These are phyloP conservation scores for Aspergillus uvarum DNA, from an alignment of 2,329 filamentous ascomycete genomes.

Conservation along the genomic window DNA sequence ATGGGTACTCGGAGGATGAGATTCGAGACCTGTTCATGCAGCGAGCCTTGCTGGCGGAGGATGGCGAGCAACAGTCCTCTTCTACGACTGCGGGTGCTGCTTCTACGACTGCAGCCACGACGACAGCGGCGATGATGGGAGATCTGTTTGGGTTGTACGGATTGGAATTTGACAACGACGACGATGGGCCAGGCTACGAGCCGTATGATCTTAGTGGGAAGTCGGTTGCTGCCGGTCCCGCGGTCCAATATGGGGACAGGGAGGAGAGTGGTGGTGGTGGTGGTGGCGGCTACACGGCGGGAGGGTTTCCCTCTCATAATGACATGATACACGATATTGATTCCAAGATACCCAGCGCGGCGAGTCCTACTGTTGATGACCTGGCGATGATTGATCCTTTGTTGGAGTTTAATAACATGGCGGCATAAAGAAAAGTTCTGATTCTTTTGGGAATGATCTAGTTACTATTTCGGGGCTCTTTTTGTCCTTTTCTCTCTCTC, in stretches of 20 bases:
- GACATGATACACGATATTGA: constrained; percentile 29
- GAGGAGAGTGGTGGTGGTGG: background rate
- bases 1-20: constrained; percentile 40
- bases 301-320: constrained; percentile 17
- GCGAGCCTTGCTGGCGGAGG: constrained; percentile 37
- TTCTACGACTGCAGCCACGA: too few relatives aligned
- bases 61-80: constrained; percentile 12
- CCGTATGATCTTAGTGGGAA: constrained; percentile 12
- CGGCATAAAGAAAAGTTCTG: constrained; percentile 13
- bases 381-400: constrained; percentile 38
- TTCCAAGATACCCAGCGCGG: constrained; percentile 29
- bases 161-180: constrained; percentile 33
- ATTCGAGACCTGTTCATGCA: constrained; percentile 43
- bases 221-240: background rate
- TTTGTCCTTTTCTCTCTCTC: background rate
- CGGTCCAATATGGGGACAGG: background rate
- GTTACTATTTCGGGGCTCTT: background rate
- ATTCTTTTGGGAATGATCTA: background rate
- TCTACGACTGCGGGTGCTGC: background rate
- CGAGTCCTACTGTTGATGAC: constrained; percentile 20
- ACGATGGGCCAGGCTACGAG: constrained; percentile 15
- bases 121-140: constrained; percentile 13
- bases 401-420: constrained; percentile 29
- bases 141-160: constrained; percentile 40
- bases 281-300: background rate